Percentiles rank a stretch among this genome's conserved stretches.
These are phyloP conservation scores for Aechmea fasciata DNA, from an alignment of 176 grass and related monocot species.

Conservation along the genomic window DNA sequence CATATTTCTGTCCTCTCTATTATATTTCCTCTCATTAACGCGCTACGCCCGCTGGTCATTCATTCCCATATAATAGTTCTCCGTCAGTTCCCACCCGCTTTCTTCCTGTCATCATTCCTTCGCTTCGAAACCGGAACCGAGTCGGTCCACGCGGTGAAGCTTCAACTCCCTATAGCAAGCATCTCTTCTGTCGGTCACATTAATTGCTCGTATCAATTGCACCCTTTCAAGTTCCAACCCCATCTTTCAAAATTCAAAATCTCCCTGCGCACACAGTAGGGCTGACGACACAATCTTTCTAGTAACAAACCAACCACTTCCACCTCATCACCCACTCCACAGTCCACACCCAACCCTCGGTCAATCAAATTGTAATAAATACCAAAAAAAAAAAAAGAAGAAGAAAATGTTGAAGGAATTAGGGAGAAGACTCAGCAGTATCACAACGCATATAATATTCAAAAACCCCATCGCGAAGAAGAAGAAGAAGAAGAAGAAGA, in stretches of 20 bases:
- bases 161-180: not conserved
- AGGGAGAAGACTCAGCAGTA: not conserved
- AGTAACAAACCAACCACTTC: not conserved
- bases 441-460: not conserved
- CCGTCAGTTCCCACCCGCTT: not conserved
- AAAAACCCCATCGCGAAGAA: not conserved
- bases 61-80: not conserved
- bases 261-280: not conserved
- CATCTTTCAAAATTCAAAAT: not conserved
- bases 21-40: no score
- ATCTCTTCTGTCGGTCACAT: not conserved
- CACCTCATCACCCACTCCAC: not conserved
- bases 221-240: not conserved
- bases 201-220: not conserved
- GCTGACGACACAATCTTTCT: not conserved
- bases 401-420: slow-evolving; percentile 14
- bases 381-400: not conserved
- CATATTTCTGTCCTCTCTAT: no score
- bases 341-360: not conserved
- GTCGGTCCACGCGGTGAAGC: not conserved
- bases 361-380: not conserved
- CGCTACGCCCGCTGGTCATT: not conserved
- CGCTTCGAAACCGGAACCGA: not conserved
- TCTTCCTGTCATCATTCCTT: not conserved
- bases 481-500: not conserved